Evolutionary conservation across 768 basidiomycete species (phyloP).

Genomic region (Leucocoprinus birnbaumii): DNA sequence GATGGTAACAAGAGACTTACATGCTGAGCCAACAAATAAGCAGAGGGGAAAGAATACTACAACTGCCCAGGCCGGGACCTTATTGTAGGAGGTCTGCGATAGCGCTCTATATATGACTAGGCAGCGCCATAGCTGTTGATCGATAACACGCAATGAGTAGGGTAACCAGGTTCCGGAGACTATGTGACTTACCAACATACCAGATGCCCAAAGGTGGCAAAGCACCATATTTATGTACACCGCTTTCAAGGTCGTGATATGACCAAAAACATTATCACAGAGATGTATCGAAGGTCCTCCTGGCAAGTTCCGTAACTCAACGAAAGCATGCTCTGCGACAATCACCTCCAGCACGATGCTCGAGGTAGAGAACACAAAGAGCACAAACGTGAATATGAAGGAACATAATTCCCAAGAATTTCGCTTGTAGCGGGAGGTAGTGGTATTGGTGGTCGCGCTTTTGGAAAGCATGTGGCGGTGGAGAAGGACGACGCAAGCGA

Average conservation of each 20-base stretch:
- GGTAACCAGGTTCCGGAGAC: too few species aligned
- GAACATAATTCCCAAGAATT: neutral
- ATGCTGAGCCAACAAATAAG: neutral
- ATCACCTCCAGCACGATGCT: neutral
- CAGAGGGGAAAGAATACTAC: neutral
- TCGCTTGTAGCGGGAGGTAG: neutral
- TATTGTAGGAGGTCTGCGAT: neutral
- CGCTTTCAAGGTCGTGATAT: neutral
- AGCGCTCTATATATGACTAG: neutral
- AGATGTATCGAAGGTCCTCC: slow-evolving; percentile 1
- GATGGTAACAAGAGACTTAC: too few species aligned
- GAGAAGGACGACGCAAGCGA: neutral
- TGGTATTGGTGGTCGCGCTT: too few species aligned
- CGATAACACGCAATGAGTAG: too few species aligned
- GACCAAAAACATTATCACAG: neutral
- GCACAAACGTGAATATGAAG: neutral
- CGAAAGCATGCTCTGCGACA: neutral
- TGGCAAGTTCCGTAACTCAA: neutral
- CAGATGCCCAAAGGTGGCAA: neutral
- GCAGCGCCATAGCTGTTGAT: neutral
- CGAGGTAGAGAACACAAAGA: slow-evolving; percentile 1
- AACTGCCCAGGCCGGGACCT: neutral
- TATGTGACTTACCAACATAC: neutral
- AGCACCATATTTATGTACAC: neutral
- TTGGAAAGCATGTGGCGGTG: neutral